Evolutionary conservation across 73 alveolate genomes (phyloP), one percentile per base, ranked within the genome.

Genomic region (Paramecium caudatum): DNA sequence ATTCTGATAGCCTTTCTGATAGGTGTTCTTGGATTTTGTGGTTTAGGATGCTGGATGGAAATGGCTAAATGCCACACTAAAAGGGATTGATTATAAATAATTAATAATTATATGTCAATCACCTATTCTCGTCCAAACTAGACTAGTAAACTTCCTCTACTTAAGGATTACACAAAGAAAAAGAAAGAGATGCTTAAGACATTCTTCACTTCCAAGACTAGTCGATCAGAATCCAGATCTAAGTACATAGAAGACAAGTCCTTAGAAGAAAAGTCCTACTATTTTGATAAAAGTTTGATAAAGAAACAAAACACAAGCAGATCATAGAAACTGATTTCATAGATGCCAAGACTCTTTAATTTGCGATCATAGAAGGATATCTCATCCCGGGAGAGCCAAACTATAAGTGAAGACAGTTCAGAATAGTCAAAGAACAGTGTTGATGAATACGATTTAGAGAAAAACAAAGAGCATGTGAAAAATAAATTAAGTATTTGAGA

Each of bases 21-120:
- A 3, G 49, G 83, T 65, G 33, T 65, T 30, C 17, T 65, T 17
- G 83, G 83, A 25, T 65, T 65, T 36, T 65, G 83, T 16, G 83
- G 83, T 13, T 65, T 65, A 16, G 83, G 83, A 3, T 65, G 83
- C 34, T 33, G 47, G 47, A 65, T 65, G 83, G 83, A 65, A 65
- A 65, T 65, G 83, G 34, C 19, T 32, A 65, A 65, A 23, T 65
- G 83, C 49, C 50, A 65, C 34, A 65, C 83, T n/a, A n/a, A n/a
- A n/a, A n/a, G n/a, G n/a, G n/a, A n/a, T n/a, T n/a, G n/a, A n/a
- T n/a, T n/a, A n/a, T n/a, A n/a, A n/a, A n/a, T n/a, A n/a, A n/a
- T n/a, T n/a, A n/a, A n/a, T n/a, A 39, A 39, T 16, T 7, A 50
- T 25, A 50, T 50, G 78, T 50, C 78, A 19, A 50, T 50, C 21